Evolutionary conservation across 345 rosid genomes (phyloP), one percentile per base, ranked within the genome.

Genomic region (Boechera retrofracta): DNA sequence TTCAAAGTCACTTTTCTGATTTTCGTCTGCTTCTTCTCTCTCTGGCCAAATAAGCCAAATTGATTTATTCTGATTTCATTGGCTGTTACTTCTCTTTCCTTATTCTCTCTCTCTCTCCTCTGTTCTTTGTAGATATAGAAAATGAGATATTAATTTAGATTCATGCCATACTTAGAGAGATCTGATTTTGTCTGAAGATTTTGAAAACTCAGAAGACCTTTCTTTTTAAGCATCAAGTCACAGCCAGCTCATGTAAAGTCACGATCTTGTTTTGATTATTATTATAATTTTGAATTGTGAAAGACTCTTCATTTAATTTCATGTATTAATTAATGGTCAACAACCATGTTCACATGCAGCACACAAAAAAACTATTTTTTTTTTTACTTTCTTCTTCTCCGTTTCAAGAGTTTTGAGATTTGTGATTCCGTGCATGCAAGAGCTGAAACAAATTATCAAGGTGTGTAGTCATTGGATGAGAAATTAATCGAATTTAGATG

Each of bases 301-400:
- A 52, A 18, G 48, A 42, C 71, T 77, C 65, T 54, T 77, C 76
- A 69, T 77, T 53, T 44, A 76, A 15, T 28, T 62, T 54, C 45
- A 8, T 77, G 76, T 26, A 70, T 33, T 70, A 71, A 70, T 33
- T 70, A 71, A 71, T 77, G 24, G 80, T 77, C 80, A 77, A 77
- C 71, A 70, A 4, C 53, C 80, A 28, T 75, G 51, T 73, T 82
- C 87, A 81, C 86, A 85, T 86, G 94, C 88, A 47, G 3, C 21
- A 6, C 11, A 38, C 0, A 38, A 38, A 10, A 4, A 0, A 5
- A 45, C 9, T 38, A 0, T 10, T 55, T 28, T 4, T 4, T 29
- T 5, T 33, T 12, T 5, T 15, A 2, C 0, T 16, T 36, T 32
- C 21, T 55, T 66, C 70, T 52, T 62, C 36, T 54, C 4, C 5